A percentile compares a stretch with the other conserved stretches of the same genome.
phyloP scores from a whole-genome alignment of 2,329 filamentous ascomycete genomes.

The Aschersonia sp. region DNA sequence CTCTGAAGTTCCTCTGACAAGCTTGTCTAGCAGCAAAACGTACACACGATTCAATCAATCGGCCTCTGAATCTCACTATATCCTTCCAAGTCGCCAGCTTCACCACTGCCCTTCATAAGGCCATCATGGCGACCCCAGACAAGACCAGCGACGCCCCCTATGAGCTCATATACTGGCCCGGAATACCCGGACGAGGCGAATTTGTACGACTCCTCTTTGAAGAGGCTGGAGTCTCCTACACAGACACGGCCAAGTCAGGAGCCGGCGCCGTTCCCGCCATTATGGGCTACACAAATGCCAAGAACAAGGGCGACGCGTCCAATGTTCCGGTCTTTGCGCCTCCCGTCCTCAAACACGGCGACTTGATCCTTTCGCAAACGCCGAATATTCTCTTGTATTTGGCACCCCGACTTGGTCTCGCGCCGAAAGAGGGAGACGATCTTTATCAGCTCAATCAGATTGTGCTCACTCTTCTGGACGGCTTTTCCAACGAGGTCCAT shows the following conservation, averaged over 20 bases:
- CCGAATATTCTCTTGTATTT: constrained; percentile 62
- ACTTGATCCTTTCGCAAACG: constrained; percentile 52
- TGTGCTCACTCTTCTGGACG: constrained; percentile 55
- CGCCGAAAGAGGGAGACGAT: constrained; percentile 23
- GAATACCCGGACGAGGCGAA: constrained; percentile 60
- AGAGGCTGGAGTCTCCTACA: constrained; percentile 49
- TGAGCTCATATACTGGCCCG: constrained; percentile 58
- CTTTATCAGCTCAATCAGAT: constrained; percentile 48
- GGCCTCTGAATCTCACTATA: too few species aligned
- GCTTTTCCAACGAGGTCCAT: constrained; percentile 55
- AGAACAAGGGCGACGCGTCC: constrained; percentile 30
- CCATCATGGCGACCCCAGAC: constrained; percentile 10
- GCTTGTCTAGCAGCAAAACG: too few species aligned
- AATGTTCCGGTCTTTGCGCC: constrained; percentile 56
- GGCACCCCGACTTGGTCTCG: constrained; percentile 42
- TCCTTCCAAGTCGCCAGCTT: too few species aligned
- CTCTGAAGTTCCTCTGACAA: too few species aligned
- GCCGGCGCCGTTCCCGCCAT: constrained; percentile 38
- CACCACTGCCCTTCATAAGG: background rate
- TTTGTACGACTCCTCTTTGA: constrained; percentile 60
- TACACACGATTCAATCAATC: too few species aligned
- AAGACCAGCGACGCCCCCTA: constrained; percentile 34
- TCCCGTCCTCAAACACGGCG: constrained; percentile 49
- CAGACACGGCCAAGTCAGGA: constrained; percentile 29
- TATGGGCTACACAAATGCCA: constrained; percentile 26